Evolutionary conservation across 163 green algal genomes (phyloP).

Genomic region (Prototheca cutis): DNA sequence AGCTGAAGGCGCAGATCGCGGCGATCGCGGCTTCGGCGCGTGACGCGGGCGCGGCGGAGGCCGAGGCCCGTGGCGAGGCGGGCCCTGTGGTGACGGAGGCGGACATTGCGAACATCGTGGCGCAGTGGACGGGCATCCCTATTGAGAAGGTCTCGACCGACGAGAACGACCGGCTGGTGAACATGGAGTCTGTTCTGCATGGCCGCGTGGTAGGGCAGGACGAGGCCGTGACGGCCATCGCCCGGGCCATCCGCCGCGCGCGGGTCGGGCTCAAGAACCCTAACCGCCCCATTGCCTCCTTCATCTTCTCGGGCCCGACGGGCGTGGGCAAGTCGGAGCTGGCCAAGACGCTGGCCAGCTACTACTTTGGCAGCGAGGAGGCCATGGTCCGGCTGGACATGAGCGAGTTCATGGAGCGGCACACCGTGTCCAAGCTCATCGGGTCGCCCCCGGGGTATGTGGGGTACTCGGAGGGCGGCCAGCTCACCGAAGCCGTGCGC

Average conservation of each 20-base stretch:
- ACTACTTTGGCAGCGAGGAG: slow-evolving; percentile 97
- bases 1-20: slow-evolving; percentile 80
- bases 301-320: slow-evolving; percentile 95
- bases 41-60: slow-evolving; percentile 47
- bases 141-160: slow-evolving; percentile 89
- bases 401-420: slow-evolving; percentile 99
- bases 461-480: slow-evolving; percentile 93
- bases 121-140: slow-evolving; percentile 81
- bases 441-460: slow-evolving; percentile 94
- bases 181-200: slow-evolving; percentile 96
- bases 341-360: slow-evolving; percentile 94
- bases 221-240: slow-evolving; percentile 93
- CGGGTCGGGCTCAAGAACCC: slow-evolving; percentile 96
- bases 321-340: slow-evolving; percentile 99
- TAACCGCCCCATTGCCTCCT: slow-evolving; percentile 89
- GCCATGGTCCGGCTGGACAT: slow-evolving; percentile 98
- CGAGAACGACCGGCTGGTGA: slow-evolving; percentile 87
- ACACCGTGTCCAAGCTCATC: slow-evolving; percentile 98
- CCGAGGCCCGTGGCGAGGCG: slow-evolving; percentile 52
- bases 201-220: slow-evolving; percentile 94
- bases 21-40: slow-evolving; percentile 62
- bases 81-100: slow-evolving; percentile 76
- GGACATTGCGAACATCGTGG: slow-evolving; percentile 97
- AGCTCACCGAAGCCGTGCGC: slow-evolving; percentile 95
- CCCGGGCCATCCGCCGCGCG: slow-evolving; percentile 79